phyloP scores from a whole-genome alignment of 495 filamentous ascomycete genomes.

The Aspergillus mulundensis region DNA sequence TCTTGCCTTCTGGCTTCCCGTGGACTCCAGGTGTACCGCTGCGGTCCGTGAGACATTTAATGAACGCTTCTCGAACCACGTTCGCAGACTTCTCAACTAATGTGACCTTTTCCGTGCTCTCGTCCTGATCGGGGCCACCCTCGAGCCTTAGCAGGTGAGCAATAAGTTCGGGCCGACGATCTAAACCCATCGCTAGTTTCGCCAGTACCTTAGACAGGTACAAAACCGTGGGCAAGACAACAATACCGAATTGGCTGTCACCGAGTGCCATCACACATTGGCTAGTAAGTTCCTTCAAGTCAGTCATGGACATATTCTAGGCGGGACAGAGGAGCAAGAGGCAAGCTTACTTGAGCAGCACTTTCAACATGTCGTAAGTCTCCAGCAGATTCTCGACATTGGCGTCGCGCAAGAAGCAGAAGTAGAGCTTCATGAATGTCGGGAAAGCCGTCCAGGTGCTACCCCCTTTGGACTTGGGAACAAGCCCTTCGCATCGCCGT shows the following conservation, averaged over 20 bases:
- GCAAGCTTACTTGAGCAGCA: constrained; percentile 60
- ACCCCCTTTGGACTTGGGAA: constrained; percentile 58
- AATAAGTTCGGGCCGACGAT: constrained; percentile 67
- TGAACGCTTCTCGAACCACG: constrained; percentile 84
- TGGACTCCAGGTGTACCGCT: constrained; percentile 52
- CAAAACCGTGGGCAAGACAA: constrained; percentile 74
- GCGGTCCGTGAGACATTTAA: constrained; percentile 82
- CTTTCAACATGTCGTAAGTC: constrained; percentile 69
- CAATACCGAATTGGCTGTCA: constrained; percentile 69
- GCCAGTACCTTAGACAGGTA: constrained; percentile 72
- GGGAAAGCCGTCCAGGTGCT: constrained; percentile 71
- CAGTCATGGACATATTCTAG: neutral
- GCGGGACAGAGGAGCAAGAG: neutral
- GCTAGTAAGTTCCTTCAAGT: constrained; percentile 24
- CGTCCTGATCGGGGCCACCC: constrained; percentile 48
- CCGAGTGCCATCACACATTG: constrained; percentile 77
- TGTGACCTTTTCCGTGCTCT: constrained; percentile 59
- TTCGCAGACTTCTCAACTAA: constrained; percentile 82
- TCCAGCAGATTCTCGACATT: constrained; percentile 68
- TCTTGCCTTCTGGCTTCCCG: constrained; percentile 70
- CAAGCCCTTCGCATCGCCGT: constrained; percentile 49
- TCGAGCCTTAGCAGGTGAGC: constrained; percentile 50
- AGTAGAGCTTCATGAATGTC: constrained; percentile 72
- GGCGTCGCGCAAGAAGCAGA: constrained; percentile 73
- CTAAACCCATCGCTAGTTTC: constrained; percentile 73